Evolutionary conservation across 441 rosid genomes (phyloP), one percentile per base, ranked within the genome.

Genomic region (Pelargonium fulgidum): DNA sequence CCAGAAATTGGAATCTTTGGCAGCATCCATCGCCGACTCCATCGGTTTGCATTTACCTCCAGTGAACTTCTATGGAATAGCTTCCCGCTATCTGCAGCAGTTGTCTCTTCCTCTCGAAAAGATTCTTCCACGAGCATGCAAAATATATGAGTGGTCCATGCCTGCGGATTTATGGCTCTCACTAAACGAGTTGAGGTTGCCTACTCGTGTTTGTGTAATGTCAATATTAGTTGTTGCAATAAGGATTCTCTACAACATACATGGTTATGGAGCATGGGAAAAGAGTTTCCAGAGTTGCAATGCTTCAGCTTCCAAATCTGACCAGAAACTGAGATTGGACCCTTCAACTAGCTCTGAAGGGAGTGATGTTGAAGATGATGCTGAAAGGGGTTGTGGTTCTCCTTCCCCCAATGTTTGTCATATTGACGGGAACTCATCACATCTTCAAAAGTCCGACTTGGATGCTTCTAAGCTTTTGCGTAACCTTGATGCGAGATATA

Each of bases 121-220:
- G 70, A 78, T 88, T 79, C 78, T 90, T 69, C 79, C 81, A 22
- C 78, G 72, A 68, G 91, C 92, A 33, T 75, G 88, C 77, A 77
- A 74, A 24, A 78, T 90, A 67, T 70, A 84, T 45, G 89, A 80
- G 67, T 88, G 96, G 98, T 81, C 86, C 54, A 75, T 85, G 90
- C 95, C 90, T 62, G 87, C 95, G 1, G 91, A 87, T 26, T 73
- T 90, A 13, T 83, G 91, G 88, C 62, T 92, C 66, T 92, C 93
- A 0, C 73, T 74, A 76, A 86, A 81, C 48, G 83, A 83, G 73
- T 24, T 36, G 56, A 88, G 83, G 82, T 83, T 84, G 76, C 96
- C 96, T 19, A 79, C 86, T 62, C 85, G 88, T 63, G 85, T 84
- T 1, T 77, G 84, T 69, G 84, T 84, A 65, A 81, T 88, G 87